Evolutionary conservation across 768 basidiomycete genomes (phyloP).

Genomic region (Tylopilus sp.): DNA sequence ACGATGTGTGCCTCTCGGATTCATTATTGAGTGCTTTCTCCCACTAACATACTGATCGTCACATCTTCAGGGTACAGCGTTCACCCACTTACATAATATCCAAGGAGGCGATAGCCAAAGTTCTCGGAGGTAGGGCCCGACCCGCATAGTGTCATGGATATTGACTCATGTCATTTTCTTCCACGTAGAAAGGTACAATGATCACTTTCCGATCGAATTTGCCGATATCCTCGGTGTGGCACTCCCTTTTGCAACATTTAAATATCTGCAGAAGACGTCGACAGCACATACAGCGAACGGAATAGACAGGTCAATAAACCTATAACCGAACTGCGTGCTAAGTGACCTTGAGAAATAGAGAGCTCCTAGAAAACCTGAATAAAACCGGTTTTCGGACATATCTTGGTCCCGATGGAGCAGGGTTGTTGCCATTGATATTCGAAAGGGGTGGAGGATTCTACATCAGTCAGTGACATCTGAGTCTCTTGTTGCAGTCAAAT

Average conservation of each 20-base stretch:
- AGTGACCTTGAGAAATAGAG: slow-evolving; percentile 22
- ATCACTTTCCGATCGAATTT: slow-evolving; percentile 24
- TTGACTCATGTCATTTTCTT: not conserved
- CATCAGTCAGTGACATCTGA: slow-evolving; percentile 29
- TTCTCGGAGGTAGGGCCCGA: slow-evolving; percentile 13
- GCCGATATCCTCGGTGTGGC: slow-evolving; percentile 23
- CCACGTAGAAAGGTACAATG: slow-evolving; percentile 25
- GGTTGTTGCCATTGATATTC: slow-evolving; percentile 31
- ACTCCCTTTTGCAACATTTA: slow-evolving; percentile 21
- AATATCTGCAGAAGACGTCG: slow-evolving; percentile 7
- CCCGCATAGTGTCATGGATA: not conserved
- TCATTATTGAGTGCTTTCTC: slow-evolving; percentile 24
- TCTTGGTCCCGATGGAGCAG: slow-evolving; percentile 37
- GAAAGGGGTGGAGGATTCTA: slow-evolving; percentile 37
- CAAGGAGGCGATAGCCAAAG: not conserved
- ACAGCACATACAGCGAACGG: slow-evolving; percentile 9
- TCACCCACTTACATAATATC: slow-evolving; percentile 31
- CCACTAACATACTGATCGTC: not conserved
- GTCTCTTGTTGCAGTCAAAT: not conserved
- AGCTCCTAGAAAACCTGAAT: slow-evolving; percentile 37
- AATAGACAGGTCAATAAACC: slow-evolving; percentile 20
- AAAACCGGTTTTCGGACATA: slow-evolving; percentile 37
- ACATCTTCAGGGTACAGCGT: slow-evolving; percentile 24
- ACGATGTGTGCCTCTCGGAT: slow-evolving; percentile 17
- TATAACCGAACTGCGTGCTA: not conserved